phyloP scores from a whole-genome alignment of 2,329 filamentous ascomycete genomes.

The Talaromyces atroroseus region DNA sequence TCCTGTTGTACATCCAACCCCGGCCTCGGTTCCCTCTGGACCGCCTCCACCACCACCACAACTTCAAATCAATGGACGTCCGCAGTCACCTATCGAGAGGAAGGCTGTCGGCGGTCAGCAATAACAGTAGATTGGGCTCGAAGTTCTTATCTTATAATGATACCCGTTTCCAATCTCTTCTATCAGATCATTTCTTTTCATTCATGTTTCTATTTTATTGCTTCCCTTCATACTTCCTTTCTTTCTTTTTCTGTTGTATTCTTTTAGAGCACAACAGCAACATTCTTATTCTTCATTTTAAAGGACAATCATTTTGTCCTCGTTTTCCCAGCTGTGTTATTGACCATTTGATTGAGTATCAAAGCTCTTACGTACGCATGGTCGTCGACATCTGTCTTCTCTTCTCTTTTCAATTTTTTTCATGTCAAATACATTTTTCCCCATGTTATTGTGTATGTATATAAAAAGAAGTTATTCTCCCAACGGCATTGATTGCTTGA shows the following conservation, averaged over 20 bases:
- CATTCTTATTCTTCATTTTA: background rate
- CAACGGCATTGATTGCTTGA: background rate
- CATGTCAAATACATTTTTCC: slow-evolving; percentile 13
- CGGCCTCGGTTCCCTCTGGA: slow-evolving; percentile 1
- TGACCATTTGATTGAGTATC: background rate
- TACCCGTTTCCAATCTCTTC: slow-evolving; percentile 1
- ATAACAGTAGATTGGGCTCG: slow-evolving; percentile 4
- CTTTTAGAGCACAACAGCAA: background rate
- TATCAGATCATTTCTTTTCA: slow-evolving; percentile 6
- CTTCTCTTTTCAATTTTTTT: background rate
- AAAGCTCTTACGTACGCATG: background rate
- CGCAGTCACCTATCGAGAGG: slow-evolving; percentile 44
- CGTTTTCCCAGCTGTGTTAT: background rate
- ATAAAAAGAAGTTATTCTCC: background rate
- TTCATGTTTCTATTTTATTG: background rate
- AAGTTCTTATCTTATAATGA: slow-evolving; percentile 4
- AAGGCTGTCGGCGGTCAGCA: slow-evolving; percentile 55
- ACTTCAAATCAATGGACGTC: slow-evolving; percentile 23
- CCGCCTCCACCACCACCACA: slow-evolving; percentile 46
- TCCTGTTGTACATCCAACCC: slow-evolving; percentile 14
- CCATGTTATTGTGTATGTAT: background rate
- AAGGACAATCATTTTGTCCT: background rate
- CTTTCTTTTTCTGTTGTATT: background rate
- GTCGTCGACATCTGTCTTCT: background rate
- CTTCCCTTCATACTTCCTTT: no score